Evolutionary conservation across 1,139 yeast species (phyloP).

Genomic region (Blastobotrys aristatus): DNA sequence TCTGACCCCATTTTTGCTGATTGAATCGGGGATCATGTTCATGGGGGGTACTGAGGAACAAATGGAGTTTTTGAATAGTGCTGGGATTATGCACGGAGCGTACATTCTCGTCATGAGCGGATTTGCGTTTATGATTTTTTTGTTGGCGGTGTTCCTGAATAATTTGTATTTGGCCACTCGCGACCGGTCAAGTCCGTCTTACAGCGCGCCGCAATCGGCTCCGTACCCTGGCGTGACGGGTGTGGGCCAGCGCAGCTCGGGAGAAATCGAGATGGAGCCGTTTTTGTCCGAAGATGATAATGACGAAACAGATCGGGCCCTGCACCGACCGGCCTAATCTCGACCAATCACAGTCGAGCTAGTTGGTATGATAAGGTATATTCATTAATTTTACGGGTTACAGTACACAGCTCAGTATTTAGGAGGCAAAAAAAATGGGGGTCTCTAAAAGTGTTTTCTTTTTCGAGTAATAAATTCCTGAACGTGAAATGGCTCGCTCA

Average conservation of each 20-base stretch:
- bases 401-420: too few relatives aligned
- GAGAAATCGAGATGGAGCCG: conserved; percentile 14
- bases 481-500: too few relatives aligned
- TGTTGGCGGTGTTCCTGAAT: conserved; percentile 58
- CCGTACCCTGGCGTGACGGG: not conserved
- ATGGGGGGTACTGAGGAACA: conserved; percentile 95
- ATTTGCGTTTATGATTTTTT: conserved; percentile 65
- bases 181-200: not conserved
- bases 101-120: conserved; percentile 70
- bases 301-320: conserved; percentile 4
- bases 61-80: conserved; percentile 57
- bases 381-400: too few relatives aligned
- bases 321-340: not conserved
- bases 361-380: not conserved
- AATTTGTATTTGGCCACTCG: conserved; percentile 51
- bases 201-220: not conserved
- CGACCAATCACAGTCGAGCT: not conserved
- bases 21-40: conserved; percentile 73
- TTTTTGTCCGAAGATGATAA: conserved; percentile 15
- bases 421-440: too few relatives aligned
- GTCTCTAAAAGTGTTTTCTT: too few relatives aligned
- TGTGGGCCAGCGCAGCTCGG: conserved; percentile 5
- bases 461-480: too few relatives aligned
- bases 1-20: conserved; percentile 72
- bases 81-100: conserved; percentile 81